Evolutionary conservation across 768 basidiomycete species (phyloP).

Genomic region (Gymnopilus junonius): DNA sequence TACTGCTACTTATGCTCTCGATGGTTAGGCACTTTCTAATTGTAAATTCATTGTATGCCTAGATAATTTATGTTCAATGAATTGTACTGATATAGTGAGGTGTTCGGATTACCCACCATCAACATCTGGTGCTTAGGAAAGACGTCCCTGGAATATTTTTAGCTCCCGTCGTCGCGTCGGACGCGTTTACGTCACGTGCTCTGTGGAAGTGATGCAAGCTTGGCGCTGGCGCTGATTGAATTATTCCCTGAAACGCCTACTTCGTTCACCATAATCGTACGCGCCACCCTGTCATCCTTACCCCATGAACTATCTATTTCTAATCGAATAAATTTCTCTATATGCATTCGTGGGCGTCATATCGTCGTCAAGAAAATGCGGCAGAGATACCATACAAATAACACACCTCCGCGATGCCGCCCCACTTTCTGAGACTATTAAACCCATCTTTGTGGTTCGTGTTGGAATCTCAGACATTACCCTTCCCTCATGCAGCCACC

Average conservation of each 20-base stretch:
- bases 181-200: background rate
- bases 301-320: background rate
- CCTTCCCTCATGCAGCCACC: background rate
- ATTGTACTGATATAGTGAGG: no score
- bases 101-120: no score
- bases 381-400: background rate
- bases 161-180: background rate
- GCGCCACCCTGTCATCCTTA: background rate
- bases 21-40: no score
- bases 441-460: background rate
- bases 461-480: background rate
- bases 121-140: no score
- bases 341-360: background rate
- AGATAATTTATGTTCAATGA: no score
- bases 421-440: constrained; percentile 4
- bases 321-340: background rate
- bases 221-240: background rate
- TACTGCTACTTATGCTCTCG: no score
- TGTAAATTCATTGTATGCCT: no score
- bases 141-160: background rate
- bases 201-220: background rate
- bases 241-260: background rate
- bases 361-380: background rate
- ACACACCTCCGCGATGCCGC: background rate
- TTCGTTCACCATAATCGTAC: background rate